Base-by-base conservation (phyloP, 306 rosid genomes). In the Malus fusca region DNA sequence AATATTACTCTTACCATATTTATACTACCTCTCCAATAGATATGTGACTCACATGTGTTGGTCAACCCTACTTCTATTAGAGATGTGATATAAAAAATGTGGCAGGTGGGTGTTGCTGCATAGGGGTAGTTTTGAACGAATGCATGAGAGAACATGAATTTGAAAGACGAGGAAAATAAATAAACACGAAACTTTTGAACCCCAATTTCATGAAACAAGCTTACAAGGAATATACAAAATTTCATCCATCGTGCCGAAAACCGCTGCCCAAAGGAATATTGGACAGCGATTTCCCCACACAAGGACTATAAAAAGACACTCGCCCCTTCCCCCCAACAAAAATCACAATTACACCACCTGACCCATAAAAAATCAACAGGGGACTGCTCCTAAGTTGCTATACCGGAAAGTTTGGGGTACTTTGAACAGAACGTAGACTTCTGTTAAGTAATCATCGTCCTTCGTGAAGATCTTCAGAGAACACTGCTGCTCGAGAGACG, bases 381-480 rank as follows among this genome's bases (percentile, higher is more conserved):
- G 74, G 77, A 71, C 77, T 42, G 62, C 75, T 65, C 67, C 69
- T 64, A 72, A 70, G 33, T 12, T 72, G 77, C 51, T 69, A 71
- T 72, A 65, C 70, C 35, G 1, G 51, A 73, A 67, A 67, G 68
- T 81, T 72, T 33, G 55, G 78, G 67, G 22, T 62, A 62, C 72
- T 77, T 69, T 22, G 67, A 51, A 68, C 25, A 26, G 76, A 68
- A 53, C 14, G 70, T 52, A 58, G 69, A 67, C 53, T 59, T 37
- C 68, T 59, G 73, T 73, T 15, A 51, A 33, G 74, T 56, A 69
- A 72, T 92, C 88, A 96, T 68, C 99, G 82, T 78, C 99, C 99
- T 87, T 92, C 99, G 22, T 92, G 98, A 78, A 96, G 99, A 87
- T 96, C 99, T 88, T 96, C 99, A 19, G 98, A 96, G 87, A 89